These are phyloP conservation scores for Pseudogymnoascus sp. DNA, from an alignment of 2,329 filamentous ascomycete genomes.

Conservation along the genomic window DNA sequence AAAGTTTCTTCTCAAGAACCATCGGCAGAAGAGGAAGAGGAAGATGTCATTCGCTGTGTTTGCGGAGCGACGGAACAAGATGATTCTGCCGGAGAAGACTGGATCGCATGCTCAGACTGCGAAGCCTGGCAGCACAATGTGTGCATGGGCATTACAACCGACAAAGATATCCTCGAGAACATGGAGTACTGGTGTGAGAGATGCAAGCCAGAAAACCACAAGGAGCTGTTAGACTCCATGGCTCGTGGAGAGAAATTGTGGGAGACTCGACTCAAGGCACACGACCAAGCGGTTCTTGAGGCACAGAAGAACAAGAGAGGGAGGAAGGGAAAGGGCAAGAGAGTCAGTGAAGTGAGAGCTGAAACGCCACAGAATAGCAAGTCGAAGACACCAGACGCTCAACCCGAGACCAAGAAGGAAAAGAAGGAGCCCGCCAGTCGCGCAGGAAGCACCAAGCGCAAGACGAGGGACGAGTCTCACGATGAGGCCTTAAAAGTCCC, in stretches of 20 bases:
- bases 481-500: slow-evolving; percentile 34
- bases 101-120: slow-evolving; percentile 94
- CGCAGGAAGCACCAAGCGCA: slow-evolving; percentile 43
- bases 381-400: slow-evolving; percentile 18
- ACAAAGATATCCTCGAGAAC: slow-evolving; percentile 42
- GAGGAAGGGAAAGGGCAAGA: slow-evolving; percentile 53
- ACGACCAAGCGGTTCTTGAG: slow-evolving; percentile 54
- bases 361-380: slow-evolving; percentile 30
- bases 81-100: slow-evolving; percentile 77
- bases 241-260: slow-evolving; percentile 76
- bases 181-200: slow-evolving; percentile 82
- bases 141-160: slow-evolving; percentile 78
- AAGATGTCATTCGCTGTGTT: slow-evolving; percentile 76
- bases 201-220: slow-evolving; percentile 78
- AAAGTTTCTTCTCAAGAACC: slow-evolving; percentile 19
- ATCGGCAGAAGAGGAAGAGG: slow-evolving; percentile 33
- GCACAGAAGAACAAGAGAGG: slow-evolving; percentile 52
- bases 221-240: slow-evolving; percentile 69
- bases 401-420: slow-evolving; percentile 31
- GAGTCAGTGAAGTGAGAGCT: slow-evolving; percentile 48
- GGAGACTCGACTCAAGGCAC: slow-evolving; percentile 58
- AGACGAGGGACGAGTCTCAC: slow-evolving; percentile 47
- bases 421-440: slow-evolving; percentile 35
- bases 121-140: slow-evolving; percentile 96
- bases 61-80: slow-evolving; percentile 83